Conservation (phyloP, 495 filamentous ascomycete species). For the Penicillium cinerascens region DNA sequence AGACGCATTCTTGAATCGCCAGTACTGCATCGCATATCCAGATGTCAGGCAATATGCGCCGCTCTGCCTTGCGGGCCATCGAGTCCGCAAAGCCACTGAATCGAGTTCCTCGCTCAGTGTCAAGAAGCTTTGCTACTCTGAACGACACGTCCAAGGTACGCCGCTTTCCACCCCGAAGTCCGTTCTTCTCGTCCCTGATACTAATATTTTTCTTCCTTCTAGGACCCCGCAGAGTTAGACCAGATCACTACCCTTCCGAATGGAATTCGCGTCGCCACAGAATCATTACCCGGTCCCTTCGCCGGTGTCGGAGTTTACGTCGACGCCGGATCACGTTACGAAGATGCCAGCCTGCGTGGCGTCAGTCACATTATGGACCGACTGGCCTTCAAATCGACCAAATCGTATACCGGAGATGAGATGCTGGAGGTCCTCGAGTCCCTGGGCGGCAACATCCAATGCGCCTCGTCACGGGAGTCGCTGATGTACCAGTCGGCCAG, state of each 20-base stretch:
- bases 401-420: conserved; percentile 65
- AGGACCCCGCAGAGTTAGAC: conserved; percentile 90
- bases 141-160: conserved; percentile 41
- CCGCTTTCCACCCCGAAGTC: neutral
- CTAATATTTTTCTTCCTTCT: neutral
- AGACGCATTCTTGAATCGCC: neutral
- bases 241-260: conserved; percentile 87
- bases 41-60: conserved; percentile 35
- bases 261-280: conserved; percentile 90
- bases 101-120: conserved; percentile 36
- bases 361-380: conserved; percentile 96
- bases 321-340: conserved; percentile 93
- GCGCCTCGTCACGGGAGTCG: conserved; percentile 89
- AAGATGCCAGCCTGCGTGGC: conserved; percentile 78
- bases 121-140: conserved; percentile 42
- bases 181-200: conserved; percentile 3
- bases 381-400: conserved; percentile 93
- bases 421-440: conserved; percentile 84
- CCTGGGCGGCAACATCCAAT: conserved; percentile 92
- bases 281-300: conserved; percentile 93
- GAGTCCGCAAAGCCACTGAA: conserved; percentile 41
- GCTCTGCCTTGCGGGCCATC: conserved; percentile 44
- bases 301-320: conserved; percentile 94
- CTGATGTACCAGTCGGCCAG: conserved; percentile 99
- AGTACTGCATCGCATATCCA: conserved; percentile 2